Evolutionary conservation across 345 rosid species (phyloP).

Genomic region (Gossypium raimondii): DNA sequence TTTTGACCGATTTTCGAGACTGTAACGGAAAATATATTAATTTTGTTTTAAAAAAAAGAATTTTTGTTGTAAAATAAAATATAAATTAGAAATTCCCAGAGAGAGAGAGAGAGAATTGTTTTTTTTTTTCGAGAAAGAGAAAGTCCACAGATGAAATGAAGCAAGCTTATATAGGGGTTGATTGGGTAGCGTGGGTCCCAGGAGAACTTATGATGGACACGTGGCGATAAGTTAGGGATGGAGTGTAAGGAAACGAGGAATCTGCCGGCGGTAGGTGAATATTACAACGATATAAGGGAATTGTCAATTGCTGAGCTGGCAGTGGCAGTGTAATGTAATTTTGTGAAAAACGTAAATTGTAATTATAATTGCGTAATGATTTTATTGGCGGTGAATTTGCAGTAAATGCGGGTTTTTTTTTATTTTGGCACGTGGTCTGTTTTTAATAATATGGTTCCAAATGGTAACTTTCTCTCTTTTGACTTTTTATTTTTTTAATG

Average conservation of each 20-base stretch:
- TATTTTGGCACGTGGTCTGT: not conserved
- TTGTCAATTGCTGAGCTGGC: no score
- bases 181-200: conserved; percentile 14
- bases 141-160: not conserved
- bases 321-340: not conserved
- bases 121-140: not conserved
- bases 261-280: conserved; percentile 13
- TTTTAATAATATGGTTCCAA: not conserved
- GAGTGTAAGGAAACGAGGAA: not conserved
- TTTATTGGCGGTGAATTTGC: conserved; percentile 4
- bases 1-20: conserved; percentile 21
- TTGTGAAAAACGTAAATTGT: not conserved
- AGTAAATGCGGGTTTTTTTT: not conserved
- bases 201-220: conserved; percentile 4
- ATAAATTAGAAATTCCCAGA: conserved; percentile 29
- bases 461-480: not conserved
- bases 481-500: not conserved
- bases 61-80: conserved; percentile 8
- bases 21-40: conserved; percentile 5
- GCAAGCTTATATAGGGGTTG: not conserved
- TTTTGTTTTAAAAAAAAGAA: not conserved
- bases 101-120: conserved; percentile 4
- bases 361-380: conserved; percentile 9
- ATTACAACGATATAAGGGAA: no score
- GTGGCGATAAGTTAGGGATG: conserved; percentile 9